Evolutionary conservation across 1,284 basidiomycete species (phyloP).

Genomic region (Cystobasidium sp.): DNA sequence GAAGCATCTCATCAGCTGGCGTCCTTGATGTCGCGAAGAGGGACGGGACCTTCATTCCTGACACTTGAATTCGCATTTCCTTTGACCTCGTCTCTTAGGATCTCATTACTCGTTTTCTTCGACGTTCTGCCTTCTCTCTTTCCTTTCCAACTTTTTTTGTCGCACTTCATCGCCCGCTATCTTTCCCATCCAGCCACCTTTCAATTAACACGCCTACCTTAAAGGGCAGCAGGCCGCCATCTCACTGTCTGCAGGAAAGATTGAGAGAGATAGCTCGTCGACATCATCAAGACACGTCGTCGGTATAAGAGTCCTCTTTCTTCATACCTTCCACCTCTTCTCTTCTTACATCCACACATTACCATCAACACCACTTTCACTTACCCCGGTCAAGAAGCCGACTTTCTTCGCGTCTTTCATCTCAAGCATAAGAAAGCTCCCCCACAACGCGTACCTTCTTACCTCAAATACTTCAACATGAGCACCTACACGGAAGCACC

Average conservation of each 20-base stretch:
- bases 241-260: constrained; percentile 12
- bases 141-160: constrained; percentile 27
- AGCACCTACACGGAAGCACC: constrained; percentile 34
- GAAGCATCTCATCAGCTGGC: neutral
- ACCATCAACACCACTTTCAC: neutral
- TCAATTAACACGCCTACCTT: constrained; percentile 28
- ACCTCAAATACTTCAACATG: constrained; percentile 14
- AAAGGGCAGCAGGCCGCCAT: constrained; percentile 29
- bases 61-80: constrained; percentile 22
- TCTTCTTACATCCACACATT: neutral
- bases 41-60: constrained; percentile 23
- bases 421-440: constrained; percentile 5
- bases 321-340: constrained; percentile 6
- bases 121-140: constrained; percentile 13
- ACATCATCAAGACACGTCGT: constrained; percentile 19
- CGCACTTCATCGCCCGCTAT: constrained; percentile 1
- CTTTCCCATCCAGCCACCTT: constrained; percentile 27
- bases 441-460: neutral
- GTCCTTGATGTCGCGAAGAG: constrained; percentile 1
- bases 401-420: neutral
- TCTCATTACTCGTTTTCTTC: neutral
- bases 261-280: constrained; percentile 11
- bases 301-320: neutral
- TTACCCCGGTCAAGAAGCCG: constrained; percentile 5
- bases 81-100: constrained; percentile 1